Evolutionary conservation across 345 rosid genomes (phyloP).

Genomic region (Aegle marmelos): DNA sequence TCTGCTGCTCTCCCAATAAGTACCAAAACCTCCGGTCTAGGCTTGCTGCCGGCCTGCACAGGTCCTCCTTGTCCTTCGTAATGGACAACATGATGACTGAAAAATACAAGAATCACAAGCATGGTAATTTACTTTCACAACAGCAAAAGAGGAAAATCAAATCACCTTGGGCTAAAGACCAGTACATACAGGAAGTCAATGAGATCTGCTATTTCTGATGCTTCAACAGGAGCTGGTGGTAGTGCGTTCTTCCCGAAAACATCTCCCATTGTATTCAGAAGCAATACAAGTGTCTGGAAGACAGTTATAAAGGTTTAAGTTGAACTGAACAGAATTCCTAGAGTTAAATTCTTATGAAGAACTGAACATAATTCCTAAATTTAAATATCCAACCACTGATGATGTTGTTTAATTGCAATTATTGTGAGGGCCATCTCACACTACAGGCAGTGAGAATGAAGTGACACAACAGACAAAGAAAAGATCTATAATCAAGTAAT

Average conservation of each 20-base stretch:
- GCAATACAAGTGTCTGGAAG: constrained; percentile 64
- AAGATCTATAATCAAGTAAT: neutral
- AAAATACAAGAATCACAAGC: neutral
- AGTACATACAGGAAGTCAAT: constrained; percentile 80
- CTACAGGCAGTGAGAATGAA: neutral
- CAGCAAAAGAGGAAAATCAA: neutral
- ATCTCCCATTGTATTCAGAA: constrained; percentile 65
- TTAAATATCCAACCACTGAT: neutral
- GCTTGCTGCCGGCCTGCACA: constrained; percentile 86
- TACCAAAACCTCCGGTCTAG: constrained; percentile 68
- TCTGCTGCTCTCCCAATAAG: constrained; percentile 68
- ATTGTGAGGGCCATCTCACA: neutral
- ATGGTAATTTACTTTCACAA: neutral
- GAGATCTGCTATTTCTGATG: constrained; percentile 81
- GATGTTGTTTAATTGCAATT: neutral
- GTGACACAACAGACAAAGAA: neutral
- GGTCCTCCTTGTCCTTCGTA: constrained; percentile 96
- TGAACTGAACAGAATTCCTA: neutral
- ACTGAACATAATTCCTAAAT: neutral
- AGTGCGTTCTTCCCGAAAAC: constrained; percentile 76
- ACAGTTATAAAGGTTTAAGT: constrained; percentile 1
- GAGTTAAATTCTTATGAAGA: neutral
- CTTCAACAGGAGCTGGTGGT: constrained; percentile 54
- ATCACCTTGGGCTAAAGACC: neutral
- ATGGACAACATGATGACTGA: constrained; percentile 88